Base-by-base conservation (phyloP, 345 rosid species). In the Citrus reticulata region DNA sequence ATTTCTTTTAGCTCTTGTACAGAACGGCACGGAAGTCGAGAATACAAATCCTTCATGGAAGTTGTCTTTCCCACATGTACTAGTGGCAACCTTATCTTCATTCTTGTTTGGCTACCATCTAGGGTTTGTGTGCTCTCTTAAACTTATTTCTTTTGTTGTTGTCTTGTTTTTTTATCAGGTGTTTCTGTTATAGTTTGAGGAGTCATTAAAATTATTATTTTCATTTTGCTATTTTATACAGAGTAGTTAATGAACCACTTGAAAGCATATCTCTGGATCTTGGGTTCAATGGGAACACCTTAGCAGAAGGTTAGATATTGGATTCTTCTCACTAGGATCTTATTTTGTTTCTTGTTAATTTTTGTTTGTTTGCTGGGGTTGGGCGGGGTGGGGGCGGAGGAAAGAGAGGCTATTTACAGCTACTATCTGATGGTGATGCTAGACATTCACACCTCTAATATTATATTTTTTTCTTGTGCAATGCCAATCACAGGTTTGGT, bases 201-300 rank as follows among this genome's bases (percentile, higher is more conserved):
- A 58, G 70, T 11, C 57, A 46, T 7, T 46, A 20, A 13, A 29
- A 59, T 73, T 40, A 59, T 73, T 70, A 22, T 76, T 74, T 67
- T 29, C 11, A 6, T 78, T 54, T 68, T 71, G 51, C 27, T 51
- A 1, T 35, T 30, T 70, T 70, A 25, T 57, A 57, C 88, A 96
- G 99, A 66, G 98, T 96, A 61, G 99, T 94, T 24, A 96, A 96
- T 77, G 99, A 94, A 82, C 98, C 99, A 4, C 98, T 96, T 81
- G 95, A 94, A 83, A 94, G 89, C 81, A 94, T 96, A 77, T 89
- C 99, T 42, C 74, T 79, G 59, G 99, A 96, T 77, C 95, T 96
- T 83, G 94, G 94, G 59, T 96, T 96, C 83, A 88, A 78, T 75
- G 99, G 99, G 79, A 83, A 94, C 78, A 91, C 99, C 46, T 81